Percentiles rank a stretch among this genome's conserved stretches.
These are phyloP conservation scores for Carnegiea gigantea DNA, from an alignment of 179 eudicot genomes.

Conservation along the genomic window DNA sequence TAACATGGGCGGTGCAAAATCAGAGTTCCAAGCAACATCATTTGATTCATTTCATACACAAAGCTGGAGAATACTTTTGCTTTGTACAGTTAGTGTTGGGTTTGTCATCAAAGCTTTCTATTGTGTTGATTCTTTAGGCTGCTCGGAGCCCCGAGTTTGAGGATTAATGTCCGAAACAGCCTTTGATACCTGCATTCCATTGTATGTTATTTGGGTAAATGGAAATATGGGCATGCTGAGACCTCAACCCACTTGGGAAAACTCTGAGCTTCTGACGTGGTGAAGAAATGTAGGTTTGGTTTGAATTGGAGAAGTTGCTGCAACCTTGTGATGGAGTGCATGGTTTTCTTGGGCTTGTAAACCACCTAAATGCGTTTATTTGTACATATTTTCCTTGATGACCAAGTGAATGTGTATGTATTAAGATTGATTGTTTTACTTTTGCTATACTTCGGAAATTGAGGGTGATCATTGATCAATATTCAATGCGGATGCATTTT, in stretches of 20 bases:
- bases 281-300: not conserved
- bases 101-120: not conserved
- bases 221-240: not conserved
- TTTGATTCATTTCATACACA: slow-evolving; percentile 8
- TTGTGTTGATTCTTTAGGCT: not conserved
- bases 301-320: not conserved
- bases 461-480: no score
- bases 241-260: not conserved
- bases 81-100: not conserved
- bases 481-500: no score
- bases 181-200: not conserved
- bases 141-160: not conserved
- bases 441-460: no score
- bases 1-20: not conserved
- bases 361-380: not conserved
- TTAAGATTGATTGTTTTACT: not conserved
- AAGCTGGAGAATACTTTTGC: not conserved
- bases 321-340: no score
- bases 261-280: not conserved
- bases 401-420: not conserved
- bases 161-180: not conserved
- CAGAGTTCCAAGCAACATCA: not conserved
- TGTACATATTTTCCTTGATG: not conserved
- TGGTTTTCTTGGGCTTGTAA: not conserved
- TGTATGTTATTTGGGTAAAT: not conserved